Base-by-base conservation (phyloP, 1,284 basidiomycete species). In the Marasmius oreades region DNA sequence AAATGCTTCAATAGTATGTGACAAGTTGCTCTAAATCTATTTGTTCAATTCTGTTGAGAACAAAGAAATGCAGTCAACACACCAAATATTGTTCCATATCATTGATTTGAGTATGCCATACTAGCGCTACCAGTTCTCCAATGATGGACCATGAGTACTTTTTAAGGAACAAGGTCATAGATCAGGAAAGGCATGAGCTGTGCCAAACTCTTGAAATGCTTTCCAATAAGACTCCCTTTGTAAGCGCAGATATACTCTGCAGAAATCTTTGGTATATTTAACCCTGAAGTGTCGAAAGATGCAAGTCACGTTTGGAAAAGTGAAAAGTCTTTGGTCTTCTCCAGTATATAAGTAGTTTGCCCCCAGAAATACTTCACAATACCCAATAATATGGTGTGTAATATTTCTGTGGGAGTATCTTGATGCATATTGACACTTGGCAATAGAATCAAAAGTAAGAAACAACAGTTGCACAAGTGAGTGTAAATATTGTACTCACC, bases 321-420 rank as follows among this genome's bases (percentile, higher is more conserved):
- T n/a, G 20, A 22, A 26, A 51, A 48, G 18, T 12, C 33, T 22
- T 57, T 52, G 12, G 37, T 42, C 46, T 59, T 59, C 5, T 46
- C 51, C 31, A 57, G 43, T 16, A 57, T 24, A 20, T 28, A 39
- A 20, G 56, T 24, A 18, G 42, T 56, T 24, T 61, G 59, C 33
- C 64, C 59, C 69, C 68, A 76, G 0, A 66, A 53, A 59, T 76
- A 74, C 50, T 75, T 76, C 8, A 67, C 59, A 10, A 69, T 53
- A 0, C 73, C 72, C 1, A 76, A 68, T 0, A 73, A 59, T 26
- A 72, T 63, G 0, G 70, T 71, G 51, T 74, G 74, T 0, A 76
- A 60, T 22, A 75, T 69, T 55, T 76, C 68, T 8, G 72, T 63
- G 66, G 71, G 70, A 0, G 70, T 74, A 53, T 74, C 72, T 28